These are phyloP conservation scores for Macrotyloma uniflorum DNA, from an alignment of 306 rosid species.

Conservation along the genomic window DNA sequence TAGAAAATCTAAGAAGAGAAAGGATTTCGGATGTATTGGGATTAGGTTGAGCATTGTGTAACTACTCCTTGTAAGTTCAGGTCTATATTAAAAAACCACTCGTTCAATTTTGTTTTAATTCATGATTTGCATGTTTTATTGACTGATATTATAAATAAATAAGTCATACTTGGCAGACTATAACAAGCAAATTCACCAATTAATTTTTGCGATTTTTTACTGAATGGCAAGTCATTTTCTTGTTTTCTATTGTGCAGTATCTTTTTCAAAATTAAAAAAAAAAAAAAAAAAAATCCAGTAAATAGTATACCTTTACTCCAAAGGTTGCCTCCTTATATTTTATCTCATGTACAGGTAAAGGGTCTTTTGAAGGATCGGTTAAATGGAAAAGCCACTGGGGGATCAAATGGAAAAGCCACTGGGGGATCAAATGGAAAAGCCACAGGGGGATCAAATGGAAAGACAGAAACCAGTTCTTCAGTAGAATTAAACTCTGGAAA, in stretches of 20 bases:
- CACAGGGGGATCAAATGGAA: slow-evolving; percentile 76
- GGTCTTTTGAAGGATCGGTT: slow-evolving; percentile 84
- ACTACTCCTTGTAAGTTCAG: background rate
- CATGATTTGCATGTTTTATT: slow-evolving; percentile 4
- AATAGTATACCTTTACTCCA: background rate
- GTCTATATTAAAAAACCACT: background rate
- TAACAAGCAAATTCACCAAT: background rate
- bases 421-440: slow-evolving; percentile 88
- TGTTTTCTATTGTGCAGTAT: background rate
- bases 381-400: slow-evolving; percentile 80
- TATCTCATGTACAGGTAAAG: slow-evolving; percentile 65
- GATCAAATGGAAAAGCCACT: slow-evolving; percentile 75
- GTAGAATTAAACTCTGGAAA: slow-evolving; percentile 76
- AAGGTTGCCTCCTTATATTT: slow-evolving; percentile 11
- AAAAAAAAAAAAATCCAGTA: background rate
- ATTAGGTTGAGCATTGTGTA: background rate
- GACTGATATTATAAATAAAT: background rate
- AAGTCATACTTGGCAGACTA: background rate
- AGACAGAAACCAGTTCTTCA: slow-evolving; percentile 75
- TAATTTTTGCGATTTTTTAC: background rate
- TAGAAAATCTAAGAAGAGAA: background rate
- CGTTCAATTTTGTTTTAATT: background rate
- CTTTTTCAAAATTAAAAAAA: too few species aligned
- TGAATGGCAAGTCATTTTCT: background rate
- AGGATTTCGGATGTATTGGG: background rate